These are phyloP conservation scores for Leptographium radiaticola DNA, from an alignment of 2,329 filamentous ascomycete species.

Conservation along the genomic window DNA sequence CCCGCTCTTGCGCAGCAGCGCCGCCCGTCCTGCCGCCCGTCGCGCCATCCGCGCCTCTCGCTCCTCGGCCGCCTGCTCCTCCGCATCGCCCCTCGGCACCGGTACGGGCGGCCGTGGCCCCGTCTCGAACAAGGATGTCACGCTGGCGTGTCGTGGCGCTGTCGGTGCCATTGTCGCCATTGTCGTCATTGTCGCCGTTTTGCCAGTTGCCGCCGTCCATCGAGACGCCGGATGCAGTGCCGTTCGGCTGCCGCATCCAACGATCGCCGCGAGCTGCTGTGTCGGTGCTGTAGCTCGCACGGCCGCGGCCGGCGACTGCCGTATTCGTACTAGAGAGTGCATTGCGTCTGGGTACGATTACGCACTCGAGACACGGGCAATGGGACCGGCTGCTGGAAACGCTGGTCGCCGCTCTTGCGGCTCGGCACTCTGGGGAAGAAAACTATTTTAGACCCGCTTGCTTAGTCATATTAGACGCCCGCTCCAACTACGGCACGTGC, in stretches of 20 bases:
- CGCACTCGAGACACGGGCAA: too few relatives aligned
- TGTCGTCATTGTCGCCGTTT: too few relatives aligned
- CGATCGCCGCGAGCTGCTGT: neutral
- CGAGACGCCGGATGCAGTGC: too few relatives aligned
- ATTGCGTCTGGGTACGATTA: neutral
- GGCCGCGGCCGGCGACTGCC: neutral
- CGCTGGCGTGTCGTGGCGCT: neutral
- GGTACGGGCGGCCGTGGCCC: neutral
- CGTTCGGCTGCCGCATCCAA: too few relatives aligned
- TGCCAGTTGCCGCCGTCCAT: neutral
- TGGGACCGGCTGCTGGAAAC: neutral
- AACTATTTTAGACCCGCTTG: too few relatives aligned
- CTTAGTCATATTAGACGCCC: too few relatives aligned
- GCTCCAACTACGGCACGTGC: too few relatives aligned
- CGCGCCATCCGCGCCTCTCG: constrained; percentile 29
- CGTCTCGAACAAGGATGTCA: neutral
- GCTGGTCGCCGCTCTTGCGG: neutral
- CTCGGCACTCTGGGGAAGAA: too few relatives aligned
- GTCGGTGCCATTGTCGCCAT: neutral
- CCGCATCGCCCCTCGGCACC: constrained; percentile 16
- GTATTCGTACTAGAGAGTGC: neutral
- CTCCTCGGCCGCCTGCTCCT: constrained; percentile 21
- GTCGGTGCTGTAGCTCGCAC: neutral
- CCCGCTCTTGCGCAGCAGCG: constrained; percentile 36
- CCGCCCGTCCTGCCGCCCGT: constrained; percentile 30